A percentile compares a stretch with the other conserved stretches of the same genome.
Evolutionary conservation across 1,284 basidiomycete species (phyloP).

Genomic region (Tilletia walkeri): DNA sequence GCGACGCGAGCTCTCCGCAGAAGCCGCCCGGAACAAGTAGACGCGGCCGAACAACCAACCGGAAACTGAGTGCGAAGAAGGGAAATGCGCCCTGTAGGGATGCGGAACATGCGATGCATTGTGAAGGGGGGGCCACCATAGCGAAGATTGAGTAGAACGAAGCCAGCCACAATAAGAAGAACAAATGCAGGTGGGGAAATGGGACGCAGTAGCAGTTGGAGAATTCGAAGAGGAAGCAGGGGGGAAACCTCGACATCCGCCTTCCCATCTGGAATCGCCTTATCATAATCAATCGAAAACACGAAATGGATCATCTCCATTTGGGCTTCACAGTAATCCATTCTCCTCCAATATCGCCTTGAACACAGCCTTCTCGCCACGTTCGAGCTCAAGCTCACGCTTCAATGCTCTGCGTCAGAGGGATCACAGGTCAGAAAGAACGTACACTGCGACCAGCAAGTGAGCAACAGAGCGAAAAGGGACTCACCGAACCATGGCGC

Average conservation of each 20-base stretch:
- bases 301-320: background rate
- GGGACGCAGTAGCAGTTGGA: too few relatives aligned
- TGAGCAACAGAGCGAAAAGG: background rate
- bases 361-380: constrained; percentile 22
- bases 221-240: too few relatives aligned
- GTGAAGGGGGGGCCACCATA: too few relatives aligned
- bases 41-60: background rate
- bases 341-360: constrained; percentile 26
- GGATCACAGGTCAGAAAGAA: background rate
- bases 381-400: constrained; percentile 31
- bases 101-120: too few relatives aligned
- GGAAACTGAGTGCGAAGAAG: too few relatives aligned
- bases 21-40: constrained; percentile 16
- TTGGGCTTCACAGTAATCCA: constrained; percentile 25
- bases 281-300: too few relatives aligned
- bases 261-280: too few relatives aligned
- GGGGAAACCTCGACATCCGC: too few relatives aligned
- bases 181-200: too few relatives aligned
- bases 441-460: background rate
- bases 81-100: too few relatives aligned
- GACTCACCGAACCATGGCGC: constrained; percentile 34
- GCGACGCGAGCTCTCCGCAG: constrained; percentile 3
- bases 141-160: too few relatives aligned
- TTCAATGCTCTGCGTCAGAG: constrained; percentile 22
- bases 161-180: too few relatives aligned